Conservation (phyloP, 441 rosid genomes). For the Corymbia calophylla region DNA sequence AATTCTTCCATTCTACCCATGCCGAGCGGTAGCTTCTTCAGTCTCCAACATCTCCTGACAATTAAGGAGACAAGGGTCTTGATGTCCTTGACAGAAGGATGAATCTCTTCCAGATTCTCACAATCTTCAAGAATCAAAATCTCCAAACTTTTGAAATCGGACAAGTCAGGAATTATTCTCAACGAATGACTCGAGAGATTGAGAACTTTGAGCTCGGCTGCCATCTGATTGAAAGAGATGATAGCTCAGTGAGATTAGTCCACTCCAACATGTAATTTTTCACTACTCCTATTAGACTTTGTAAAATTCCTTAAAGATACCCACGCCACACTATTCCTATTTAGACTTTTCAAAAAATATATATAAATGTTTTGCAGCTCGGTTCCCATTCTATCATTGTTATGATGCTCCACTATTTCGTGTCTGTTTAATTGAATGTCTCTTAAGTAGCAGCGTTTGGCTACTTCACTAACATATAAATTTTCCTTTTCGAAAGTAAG, state of each 20-base stretch:
- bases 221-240: background rate
- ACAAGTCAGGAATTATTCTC: background rate
- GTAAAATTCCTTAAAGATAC: background rate
- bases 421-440: background rate
- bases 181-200: background rate
- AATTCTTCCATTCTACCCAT: background rate
- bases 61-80: background rate
- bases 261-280: rapidly evolving
- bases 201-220: background rate
- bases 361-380: background rate
- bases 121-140: background rate
- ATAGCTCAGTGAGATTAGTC: background rate
- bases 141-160: background rate
- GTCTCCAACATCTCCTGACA: background rate
- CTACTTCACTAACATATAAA: background rate
- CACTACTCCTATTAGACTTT: background rate
- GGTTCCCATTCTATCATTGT: background rate
- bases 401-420: background rate
- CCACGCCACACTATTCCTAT: background rate
- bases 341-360: background rate
- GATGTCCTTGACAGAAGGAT: background rate
- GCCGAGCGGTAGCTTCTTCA: background rate
- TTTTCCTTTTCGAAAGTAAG: background rate
- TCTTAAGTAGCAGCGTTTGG: background rate
- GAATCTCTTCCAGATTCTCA: rapidly evolving